These are phyloP conservation scores for Leptographium lundbergii DNA, from an alignment of 2,329 filamentous ascomycete genomes.

Conservation along the genomic window DNA sequence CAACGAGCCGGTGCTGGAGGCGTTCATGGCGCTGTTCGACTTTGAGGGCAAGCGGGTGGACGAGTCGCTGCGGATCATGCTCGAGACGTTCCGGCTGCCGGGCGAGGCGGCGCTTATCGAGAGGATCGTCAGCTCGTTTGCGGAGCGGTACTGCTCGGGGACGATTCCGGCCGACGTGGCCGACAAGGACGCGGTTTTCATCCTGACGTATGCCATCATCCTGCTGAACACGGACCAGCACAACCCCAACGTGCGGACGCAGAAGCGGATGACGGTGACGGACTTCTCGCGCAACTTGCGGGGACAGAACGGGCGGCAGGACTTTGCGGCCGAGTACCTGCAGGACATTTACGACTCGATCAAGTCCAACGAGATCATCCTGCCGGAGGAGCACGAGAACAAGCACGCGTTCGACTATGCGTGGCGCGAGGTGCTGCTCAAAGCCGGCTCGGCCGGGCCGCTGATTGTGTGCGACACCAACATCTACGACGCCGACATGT, in stretches of 20 bases:
- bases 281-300: slow-evolving; percentile 85
- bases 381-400: slow-evolving; percentile 95
- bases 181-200: slow-evolving; percentile 77
- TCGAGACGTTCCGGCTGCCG: slow-evolving; percentile 85
- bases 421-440: slow-evolving; percentile 86
- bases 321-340: slow-evolving; percentile 76
- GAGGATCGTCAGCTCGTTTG: slow-evolving; percentile 77
- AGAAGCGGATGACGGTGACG: slow-evolving; percentile 70
- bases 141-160: slow-evolving; percentile 67
- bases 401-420: slow-evolving; percentile 94
- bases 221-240: slow-evolving; percentile 97
- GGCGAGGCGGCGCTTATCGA: slow-evolving; percentile 90
- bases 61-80: slow-evolving; percentile 73
- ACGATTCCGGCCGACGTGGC: slow-evolving; percentile 62
- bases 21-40: slow-evolving; percentile 79
- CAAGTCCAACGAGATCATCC: slow-evolving; percentile 83
- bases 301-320: slow-evolving; percentile 72
- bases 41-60: slow-evolving; percentile 80
- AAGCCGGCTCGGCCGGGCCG: slow-evolving; percentile 63
- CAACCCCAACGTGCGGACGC: slow-evolving; percentile 72
- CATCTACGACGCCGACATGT: slow-evolving; percentile 95
- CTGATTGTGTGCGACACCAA: slow-evolving; percentile 79
- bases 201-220: slow-evolving; percentile 91
- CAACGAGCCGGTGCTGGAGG: slow-evolving; percentile 73
- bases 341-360: slow-evolving; percentile 85